A percentile compares a stretch with the other conserved stretches of the same genome.
Conservation (phyloP, 106 monocot species). For the Dendrobium huoshanense region DNA sequence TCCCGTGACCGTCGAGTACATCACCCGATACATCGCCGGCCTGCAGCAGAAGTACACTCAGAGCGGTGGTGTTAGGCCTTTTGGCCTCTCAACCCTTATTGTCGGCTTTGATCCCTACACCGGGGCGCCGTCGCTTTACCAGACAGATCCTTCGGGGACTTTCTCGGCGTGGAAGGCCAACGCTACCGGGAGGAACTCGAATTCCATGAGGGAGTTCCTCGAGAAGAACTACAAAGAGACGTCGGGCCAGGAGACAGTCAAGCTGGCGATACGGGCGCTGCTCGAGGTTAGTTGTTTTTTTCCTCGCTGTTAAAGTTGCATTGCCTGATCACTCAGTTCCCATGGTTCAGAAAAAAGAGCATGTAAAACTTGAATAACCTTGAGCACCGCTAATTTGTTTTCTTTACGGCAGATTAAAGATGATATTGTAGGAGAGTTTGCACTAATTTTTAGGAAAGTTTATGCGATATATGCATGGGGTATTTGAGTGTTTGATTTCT, state of each 20-base stretch:
- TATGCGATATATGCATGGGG: no score
- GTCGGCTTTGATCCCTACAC: slow-evolving; percentile 68
- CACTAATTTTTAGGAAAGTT: not conserved
- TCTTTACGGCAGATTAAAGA: not conserved
- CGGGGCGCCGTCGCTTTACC: slow-evolving; percentile 58
- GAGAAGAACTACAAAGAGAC: slow-evolving; percentile 96
- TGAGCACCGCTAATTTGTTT: not conserved
- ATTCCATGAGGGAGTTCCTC: slow-evolving; percentile 83
- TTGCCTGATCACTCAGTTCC: not conserved
- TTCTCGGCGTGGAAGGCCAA: slow-evolving; percentile 98
- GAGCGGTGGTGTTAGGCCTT: slow-evolving; percentile 89
- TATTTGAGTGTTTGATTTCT: no score
- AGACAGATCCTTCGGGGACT: slow-evolving; percentile 91
- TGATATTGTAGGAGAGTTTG: not conserved
- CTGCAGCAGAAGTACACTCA: slow-evolving; percentile 98
- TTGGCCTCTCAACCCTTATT: slow-evolving; percentile 40
- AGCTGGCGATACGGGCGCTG: slow-evolving; percentile 71
- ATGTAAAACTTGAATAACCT: not conserved
- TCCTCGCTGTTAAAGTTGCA: not conserved
- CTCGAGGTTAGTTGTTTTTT: slow-evolving; percentile 56
- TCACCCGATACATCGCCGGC: slow-evolving; percentile 85
- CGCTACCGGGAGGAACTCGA: slow-evolving; percentile 89
- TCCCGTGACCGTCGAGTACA: slow-evolving; percentile 89
- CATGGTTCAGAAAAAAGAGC: not conserved
- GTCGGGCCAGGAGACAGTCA: slow-evolving; percentile 76